Percentiles rank a stretch among this genome's conserved stretches.
Conservation (phyloP, 306 rosid species). For the Luffa acutangula region DNA sequence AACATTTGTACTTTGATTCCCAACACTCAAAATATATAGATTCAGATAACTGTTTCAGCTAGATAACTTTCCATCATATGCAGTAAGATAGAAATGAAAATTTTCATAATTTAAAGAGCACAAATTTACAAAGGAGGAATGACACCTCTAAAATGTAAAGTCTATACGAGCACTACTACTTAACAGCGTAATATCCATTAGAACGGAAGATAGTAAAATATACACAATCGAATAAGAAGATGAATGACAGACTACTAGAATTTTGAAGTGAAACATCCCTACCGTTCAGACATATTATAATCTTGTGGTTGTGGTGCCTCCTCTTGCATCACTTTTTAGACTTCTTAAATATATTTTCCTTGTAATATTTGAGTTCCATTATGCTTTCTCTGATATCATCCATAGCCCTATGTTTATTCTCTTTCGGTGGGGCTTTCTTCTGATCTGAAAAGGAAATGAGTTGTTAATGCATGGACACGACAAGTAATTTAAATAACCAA, state of each 20-base stretch:
- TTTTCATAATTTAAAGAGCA: background rate
- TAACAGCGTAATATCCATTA: background rate
- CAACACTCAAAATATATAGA: background rate
- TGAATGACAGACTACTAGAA: background rate
- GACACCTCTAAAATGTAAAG: background rate
- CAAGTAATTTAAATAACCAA: background rate
- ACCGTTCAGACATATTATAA: background rate
- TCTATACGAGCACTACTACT: background rate
- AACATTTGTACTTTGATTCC: too few species aligned
- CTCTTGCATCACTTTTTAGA: slow-evolving; percentile 36
- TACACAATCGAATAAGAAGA: background rate
- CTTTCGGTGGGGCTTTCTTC: slow-evolving; percentile 56
- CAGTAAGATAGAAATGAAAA: background rate
- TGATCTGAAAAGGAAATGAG: slow-evolving; percentile 38
- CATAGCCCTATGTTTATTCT: slow-evolving; percentile 80
- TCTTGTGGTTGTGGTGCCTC: background rate
- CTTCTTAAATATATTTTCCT: slow-evolving; percentile 62
- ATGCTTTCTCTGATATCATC: slow-evolving; percentile 94
- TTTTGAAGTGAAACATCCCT: background rate
- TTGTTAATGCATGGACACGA: background rate
- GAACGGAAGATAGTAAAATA: background rate
- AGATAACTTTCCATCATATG: background rate
- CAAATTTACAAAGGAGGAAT: background rate
- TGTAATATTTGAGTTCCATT: slow-evolving; percentile 64
- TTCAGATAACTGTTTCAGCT: background rate